phyloP scores from a whole-genome alignment of 257 asterid genomes.

The Orobanche coerulescens region DNA sequence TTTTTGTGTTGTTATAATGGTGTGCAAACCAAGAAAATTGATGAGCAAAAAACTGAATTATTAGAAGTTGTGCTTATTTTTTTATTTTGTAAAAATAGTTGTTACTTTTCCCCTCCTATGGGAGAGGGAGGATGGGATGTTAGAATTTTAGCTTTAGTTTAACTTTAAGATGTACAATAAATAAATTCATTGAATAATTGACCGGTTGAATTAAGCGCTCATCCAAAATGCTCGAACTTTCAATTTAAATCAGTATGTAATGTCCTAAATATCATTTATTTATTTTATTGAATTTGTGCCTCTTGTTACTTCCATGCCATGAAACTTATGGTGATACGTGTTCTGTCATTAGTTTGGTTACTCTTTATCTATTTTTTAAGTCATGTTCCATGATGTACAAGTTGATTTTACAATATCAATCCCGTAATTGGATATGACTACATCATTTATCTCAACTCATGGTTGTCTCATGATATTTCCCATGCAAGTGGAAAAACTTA shows the following conservation, averaged over 20 bases:
- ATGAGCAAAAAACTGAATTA: neutral
- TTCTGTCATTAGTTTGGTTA: too few species aligned
- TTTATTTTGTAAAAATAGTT: neutral
- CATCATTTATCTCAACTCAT: too few species aligned
- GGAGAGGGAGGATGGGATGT: neutral
- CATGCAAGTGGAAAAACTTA: too few species aligned
- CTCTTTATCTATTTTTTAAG: too few species aligned
- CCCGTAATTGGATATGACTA: too few species aligned
- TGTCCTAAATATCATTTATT: neutral
- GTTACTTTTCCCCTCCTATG: too few species aligned
- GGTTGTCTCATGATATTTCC: too few species aligned
- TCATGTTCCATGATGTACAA: too few species aligned
- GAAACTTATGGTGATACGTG: too few species aligned
- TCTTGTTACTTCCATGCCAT: neutral
- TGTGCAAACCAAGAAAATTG: neutral
- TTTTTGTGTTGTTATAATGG: constrained; percentile 5
- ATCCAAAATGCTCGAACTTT: too few species aligned
- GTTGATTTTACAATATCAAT: too few species aligned
- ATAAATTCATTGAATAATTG: neutral
- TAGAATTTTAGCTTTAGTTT: neutral
- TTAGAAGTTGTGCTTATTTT: neutral
- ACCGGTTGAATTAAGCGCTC: neutral
- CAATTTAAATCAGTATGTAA: too few species aligned
- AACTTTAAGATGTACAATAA: neutral
- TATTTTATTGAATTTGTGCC: neutral